Evolutionary conservation across 2,329 filamentous ascomycete genomes (phyloP).

Genomic region (Madurella fahalii): DNA sequence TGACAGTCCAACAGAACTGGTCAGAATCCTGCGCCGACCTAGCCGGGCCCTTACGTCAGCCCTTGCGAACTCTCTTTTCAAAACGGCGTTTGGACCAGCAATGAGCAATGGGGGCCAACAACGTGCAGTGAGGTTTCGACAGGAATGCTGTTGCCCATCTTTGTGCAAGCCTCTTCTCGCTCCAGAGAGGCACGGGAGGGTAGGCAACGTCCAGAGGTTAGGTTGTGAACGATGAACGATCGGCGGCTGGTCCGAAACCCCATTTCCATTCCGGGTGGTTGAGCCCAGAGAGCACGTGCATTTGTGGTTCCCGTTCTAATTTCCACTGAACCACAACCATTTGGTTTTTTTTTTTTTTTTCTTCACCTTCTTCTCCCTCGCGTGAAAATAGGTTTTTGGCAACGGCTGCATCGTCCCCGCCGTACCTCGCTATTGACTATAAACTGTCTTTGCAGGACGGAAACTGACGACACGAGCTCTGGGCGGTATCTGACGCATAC

Average conservation of each 20-base stretch:
- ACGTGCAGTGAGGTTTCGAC: neutral
- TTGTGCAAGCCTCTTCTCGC: too few species aligned
- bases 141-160: neutral
- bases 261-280: neutral
- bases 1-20: too few species aligned
- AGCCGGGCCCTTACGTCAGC: too few species aligned
- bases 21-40: too few species aligned
- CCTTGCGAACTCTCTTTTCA: too few species aligned
- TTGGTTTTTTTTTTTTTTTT: neutral
- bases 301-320: neutral
- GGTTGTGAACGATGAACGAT: constrained; percentile 3
- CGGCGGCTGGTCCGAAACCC: constrained; percentile 10
- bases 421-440: too few species aligned
- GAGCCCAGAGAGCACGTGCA: constrained; percentile 12
- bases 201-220: too few species aligned
- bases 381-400: neutral
- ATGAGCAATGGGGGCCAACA: too few species aligned
- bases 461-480: neutral
- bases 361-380: neutral
- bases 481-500: neutral
- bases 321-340: neutral
- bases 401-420: too few species aligned
- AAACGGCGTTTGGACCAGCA: too few species aligned
- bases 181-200: too few species aligned
- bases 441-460: neutral